phyloP scores from a whole-genome alignment of 23 red algal species.

The Agarophyton chilense region DNA sequence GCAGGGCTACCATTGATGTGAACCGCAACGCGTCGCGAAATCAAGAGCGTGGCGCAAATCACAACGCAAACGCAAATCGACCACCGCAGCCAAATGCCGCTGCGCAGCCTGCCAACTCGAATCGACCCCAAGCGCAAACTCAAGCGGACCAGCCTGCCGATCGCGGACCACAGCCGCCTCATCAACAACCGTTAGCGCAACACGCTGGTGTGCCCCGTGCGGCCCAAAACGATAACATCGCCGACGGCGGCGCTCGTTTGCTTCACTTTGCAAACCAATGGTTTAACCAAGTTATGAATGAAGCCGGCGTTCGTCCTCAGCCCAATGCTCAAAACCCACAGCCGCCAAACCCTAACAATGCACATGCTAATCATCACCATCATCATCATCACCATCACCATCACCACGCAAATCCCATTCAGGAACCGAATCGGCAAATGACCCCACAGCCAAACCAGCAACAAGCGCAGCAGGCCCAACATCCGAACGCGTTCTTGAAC shows the following conservation, averaged over 20 bases:
- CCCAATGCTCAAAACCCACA: background rate
- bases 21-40: constrained; percentile 9
- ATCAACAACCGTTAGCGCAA: background rate
- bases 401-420: background rate
- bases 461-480: background rate
- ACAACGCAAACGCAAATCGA: constrained; percentile 10
- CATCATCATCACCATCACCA: constrained; percentile 11
- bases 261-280: constrained; percentile 66
- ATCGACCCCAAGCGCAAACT: background rate
- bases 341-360: background rate
- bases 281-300: constrained; percentile 49
- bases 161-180: background rate
- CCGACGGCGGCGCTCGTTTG: constrained; percentile 44
- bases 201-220: background rate
- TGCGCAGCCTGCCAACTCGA: background rate
- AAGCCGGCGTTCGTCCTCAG: constrained; percentile 8
- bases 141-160: background rate
- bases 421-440: background rate
- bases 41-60: background rate
- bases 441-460: background rate
- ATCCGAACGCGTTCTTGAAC: background rate
- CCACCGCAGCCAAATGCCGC: background rate
- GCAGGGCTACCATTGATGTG: constrained; percentile 80
- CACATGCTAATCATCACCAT: constrained; percentile 3
- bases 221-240: constrained; percentile 49